Evolutionary conservation across 129 eudicot genomes (phyloP), one percentile per base, ranked within the genome.

Genomic region (Flaveria robusta): DNA sequence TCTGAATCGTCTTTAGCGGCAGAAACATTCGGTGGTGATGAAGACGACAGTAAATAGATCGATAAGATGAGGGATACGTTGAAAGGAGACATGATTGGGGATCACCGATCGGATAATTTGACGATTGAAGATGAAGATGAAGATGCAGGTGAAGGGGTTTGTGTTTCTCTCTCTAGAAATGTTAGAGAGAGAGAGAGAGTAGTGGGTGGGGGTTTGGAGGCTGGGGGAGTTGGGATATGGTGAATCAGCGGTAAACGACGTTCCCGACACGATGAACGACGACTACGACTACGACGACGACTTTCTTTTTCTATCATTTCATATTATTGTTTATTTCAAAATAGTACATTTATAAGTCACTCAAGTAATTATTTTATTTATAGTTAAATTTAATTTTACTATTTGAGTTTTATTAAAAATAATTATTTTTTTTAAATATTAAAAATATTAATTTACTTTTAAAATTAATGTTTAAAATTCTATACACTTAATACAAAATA

Each of bases 181-280:
- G 43, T 42, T 80, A 80, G 83, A 80, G 83, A 80, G 79, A 80
- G 84, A 27, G 31, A 27, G 31, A 27, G 31, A 79, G 41, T 26
- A 24, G 54, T 9, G 66, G 51, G 50, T 10, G 43, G 11, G 41
- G 80, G 58, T 23, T 11, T 39, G 16, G 47, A 1, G 71, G 20
- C 29, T 56, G 59, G 3, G 34, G 34, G 34, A 4, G 34, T 29
- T 31, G 63, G 52, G 80, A 75, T 31, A 76, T 66, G 63, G 46
- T 52, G 73, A 34, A 51, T 63, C 60, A 66, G 70, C 69, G 79
- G 79, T 42, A 42, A 54, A 76, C 74, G 41, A 73, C 50, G 83
- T 80, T 54, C 68, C 46, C 22, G 72, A 71, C 67, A 63, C 77
- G 68, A 49, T 19, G 22, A 18, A 42, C 75, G 68, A 79, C 83